Percentiles rank a stretch among this genome's conserved stretches.
Evolutionary conservation across 495 filamentous ascomycete genomes (phyloP).

Genomic region (Penicillium canariense): DNA sequence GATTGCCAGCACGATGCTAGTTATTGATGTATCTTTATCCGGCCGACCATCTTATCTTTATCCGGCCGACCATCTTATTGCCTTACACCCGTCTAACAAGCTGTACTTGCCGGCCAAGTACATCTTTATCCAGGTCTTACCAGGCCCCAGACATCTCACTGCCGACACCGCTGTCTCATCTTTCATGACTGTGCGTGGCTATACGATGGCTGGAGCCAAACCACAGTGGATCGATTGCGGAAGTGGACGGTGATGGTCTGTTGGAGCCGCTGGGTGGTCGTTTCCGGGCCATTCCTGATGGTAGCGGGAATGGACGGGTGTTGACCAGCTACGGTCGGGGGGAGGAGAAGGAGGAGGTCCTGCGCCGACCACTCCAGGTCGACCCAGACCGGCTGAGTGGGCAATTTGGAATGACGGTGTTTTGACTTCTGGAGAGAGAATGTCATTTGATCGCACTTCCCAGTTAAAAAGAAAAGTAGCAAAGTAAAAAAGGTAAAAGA

Average conservation of each 20-base stretch:
- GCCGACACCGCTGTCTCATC: slow-evolving; percentile 56
- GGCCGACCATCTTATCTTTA: neutral
- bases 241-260: slow-evolving; percentile 29
- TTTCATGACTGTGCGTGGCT: slow-evolving; percentile 49
- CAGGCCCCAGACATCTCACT: slow-evolving; percentile 49
- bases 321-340: slow-evolving; percentile 42
- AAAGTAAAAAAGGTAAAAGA: no score
- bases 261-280: slow-evolving; percentile 29
- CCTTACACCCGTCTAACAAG: neutral
- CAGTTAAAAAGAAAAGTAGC: neutral
- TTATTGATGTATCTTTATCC: slow-evolving; percentile 24
- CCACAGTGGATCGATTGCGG: slow-evolving; percentile 24
- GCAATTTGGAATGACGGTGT: neutral
- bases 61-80: neutral
- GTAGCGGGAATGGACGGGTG: slow-evolving; percentile 57
- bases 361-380: slow-evolving; percentile 39
- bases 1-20: slow-evolving; percentile 28
- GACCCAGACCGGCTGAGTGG: slow-evolving; percentile 2
- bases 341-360: slow-evolving; percentile 29
- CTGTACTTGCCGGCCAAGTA: slow-evolving; percentile 49
- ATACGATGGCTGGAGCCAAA: slow-evolving; percentile 46
- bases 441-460: neutral
- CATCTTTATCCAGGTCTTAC: slow-evolving; percentile 59
- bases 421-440: neutral
- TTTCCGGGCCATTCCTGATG: slow-evolving; percentile 46